A percentile compares a stretch with the other conserved stretches of the same genome.
Conservation (phyloP, 1,284 basidiomycete genomes). For the Ganoderma sinense region DNA sequence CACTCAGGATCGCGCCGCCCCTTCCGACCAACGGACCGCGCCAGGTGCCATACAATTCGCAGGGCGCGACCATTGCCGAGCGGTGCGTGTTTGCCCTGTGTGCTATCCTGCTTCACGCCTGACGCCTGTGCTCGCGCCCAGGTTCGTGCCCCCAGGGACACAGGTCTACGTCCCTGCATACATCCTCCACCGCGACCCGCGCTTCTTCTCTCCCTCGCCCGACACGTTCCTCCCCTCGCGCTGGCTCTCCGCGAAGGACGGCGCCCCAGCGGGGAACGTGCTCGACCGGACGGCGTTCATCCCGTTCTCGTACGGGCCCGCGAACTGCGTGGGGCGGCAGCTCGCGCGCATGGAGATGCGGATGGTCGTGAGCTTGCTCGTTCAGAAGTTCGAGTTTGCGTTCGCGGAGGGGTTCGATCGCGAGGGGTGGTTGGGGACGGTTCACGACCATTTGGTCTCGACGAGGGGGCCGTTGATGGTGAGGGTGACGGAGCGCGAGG, state of each 20-base stretch:
- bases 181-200: constrained; percentile 37
- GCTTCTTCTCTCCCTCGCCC: constrained; percentile 37
- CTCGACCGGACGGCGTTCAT: constrained; percentile 34
- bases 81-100: background rate
- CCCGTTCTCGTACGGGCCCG: constrained; percentile 38
- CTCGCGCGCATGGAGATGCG: constrained; percentile 33
- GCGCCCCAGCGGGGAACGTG: constrained; percentile 9
- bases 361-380: constrained; percentile 29
- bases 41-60: background rate
- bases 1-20: background rate
- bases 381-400: constrained; percentile 35
- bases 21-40: background rate
- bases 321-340: constrained; percentile 40
- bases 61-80: background rate
- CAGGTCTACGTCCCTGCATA: constrained; percentile 4
- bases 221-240: constrained; percentile 37
- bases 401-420: constrained; percentile 25
- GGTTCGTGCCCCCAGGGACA: constrained; percentile 1
- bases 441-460: constrained; percentile 1
- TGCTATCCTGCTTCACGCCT: background rate
- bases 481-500: background rate
- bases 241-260: constrained; percentile 30
- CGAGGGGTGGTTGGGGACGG: background rate
- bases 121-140: background rate
- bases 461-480: background rate